phyloP scores from a whole-genome alignment of 768 basidiomycete genomes.

The Psilocybe subaeruginosa region DNA sequence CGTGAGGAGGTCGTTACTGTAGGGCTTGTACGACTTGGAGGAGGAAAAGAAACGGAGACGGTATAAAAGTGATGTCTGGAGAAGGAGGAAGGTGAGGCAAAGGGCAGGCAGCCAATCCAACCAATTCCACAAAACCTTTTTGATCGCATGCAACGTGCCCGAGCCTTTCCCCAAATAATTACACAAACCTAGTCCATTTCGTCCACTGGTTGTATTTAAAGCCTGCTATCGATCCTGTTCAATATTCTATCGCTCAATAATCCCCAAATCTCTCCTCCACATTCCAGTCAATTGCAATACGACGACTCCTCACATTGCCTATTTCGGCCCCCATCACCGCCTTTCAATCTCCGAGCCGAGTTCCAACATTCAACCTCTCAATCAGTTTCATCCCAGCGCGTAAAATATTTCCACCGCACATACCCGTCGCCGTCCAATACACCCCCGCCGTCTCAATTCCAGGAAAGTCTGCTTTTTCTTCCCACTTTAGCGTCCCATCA shows the following conservation, averaged over 20 bases:
- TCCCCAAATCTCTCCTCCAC: no score
- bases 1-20: conserved; percentile 25
- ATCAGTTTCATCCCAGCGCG: conserved; percentile 2
- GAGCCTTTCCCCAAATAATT: conserved; percentile 8
- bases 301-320: conserved; percentile 3
- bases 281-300: background rate
- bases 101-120: conserved; percentile 51
- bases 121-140: conserved; percentile 43
- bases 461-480: background rate
- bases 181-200: conserved; percentile 1
- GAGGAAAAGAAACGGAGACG: conserved; percentile 24
- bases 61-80: conserved; percentile 16
- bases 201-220: background rate
- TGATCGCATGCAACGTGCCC: conserved; percentile 83
- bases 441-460: background rate
- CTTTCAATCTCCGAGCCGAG: conserved; percentile 34
- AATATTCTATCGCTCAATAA: background rate
- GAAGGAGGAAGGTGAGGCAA: conserved; percentile 58
- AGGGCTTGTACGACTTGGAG: conserved; percentile 24
- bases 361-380: conserved; percentile 11
- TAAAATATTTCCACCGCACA: background rate
- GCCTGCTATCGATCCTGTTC: background rate
- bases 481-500: background rate
- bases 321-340: conserved; percentile 8
- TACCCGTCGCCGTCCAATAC: background rate